These are phyloP conservation scores for Mucor lusitanicus DNA, from an alignment of 371 early-diverging fungal genomes.

Conservation along the genomic window DNA sequence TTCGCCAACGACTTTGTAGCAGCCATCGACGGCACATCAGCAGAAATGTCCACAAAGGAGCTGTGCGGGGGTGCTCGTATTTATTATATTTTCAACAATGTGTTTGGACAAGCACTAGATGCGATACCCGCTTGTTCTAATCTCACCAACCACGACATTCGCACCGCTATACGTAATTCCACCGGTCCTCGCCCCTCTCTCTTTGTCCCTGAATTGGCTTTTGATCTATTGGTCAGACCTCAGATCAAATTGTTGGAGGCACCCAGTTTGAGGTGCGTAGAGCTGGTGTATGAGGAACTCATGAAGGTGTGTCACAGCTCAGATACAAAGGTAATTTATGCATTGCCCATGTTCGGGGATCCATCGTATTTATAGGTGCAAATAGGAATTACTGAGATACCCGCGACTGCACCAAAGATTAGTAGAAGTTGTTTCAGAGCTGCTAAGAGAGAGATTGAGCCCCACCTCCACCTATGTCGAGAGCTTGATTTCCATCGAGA, in stretches of 20 bases:
- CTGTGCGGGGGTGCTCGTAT: slow-evolving; percentile 91
- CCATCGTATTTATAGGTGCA: not conserved
- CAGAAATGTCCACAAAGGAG: slow-evolving; percentile 90
- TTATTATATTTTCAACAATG: slow-evolving; percentile 88
- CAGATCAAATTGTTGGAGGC: slow-evolving; percentile 81
- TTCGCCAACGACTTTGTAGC: slow-evolving; percentile 82
- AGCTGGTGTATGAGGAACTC: slow-evolving; percentile 87
- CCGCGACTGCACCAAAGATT: slow-evolving; percentile 82
- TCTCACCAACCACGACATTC: slow-evolving; percentile 81
- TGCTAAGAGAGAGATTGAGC: slow-evolving; percentile 79
- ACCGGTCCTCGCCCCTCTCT: slow-evolving; percentile 86
- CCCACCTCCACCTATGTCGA: slow-evolving; percentile 82
- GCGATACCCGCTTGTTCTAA: slow-evolving; percentile 79
- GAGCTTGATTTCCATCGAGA: slow-evolving; percentile 86
- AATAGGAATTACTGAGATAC: slow-evolving; percentile 75
- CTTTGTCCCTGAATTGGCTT: slow-evolving; percentile 90
- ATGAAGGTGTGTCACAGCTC: slow-evolving; percentile 87
- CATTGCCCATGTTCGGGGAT: too few relatives aligned
- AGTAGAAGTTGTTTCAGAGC: slow-evolving; percentile 78
- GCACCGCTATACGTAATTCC: slow-evolving; percentile 90
- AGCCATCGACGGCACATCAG: slow-evolving; percentile 80
- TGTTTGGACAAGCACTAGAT: slow-evolving; percentile 82
- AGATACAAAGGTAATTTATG: slow-evolving; percentile 67
- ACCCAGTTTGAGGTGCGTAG: slow-evolving; percentile 86
- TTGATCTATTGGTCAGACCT: slow-evolving; percentile 86